A percentile compares a stretch with the other conserved stretches of the same genome.
These are phyloP conservation scores for Miscanthus sacchariflorus DNA, from an alignment of 202 grass and related monocot species.

Conservation along the genomic window DNA sequence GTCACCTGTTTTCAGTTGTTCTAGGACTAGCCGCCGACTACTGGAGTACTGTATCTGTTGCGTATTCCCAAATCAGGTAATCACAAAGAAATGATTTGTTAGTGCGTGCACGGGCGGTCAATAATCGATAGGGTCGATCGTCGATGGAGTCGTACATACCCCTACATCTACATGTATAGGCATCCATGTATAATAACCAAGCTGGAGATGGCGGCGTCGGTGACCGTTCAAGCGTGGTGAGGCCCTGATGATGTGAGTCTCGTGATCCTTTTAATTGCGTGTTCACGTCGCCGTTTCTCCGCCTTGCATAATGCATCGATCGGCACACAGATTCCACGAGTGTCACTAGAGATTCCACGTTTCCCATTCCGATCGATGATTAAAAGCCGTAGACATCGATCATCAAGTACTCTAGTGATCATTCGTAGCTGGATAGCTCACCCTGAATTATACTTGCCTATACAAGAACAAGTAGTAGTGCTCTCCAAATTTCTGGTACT, in stretches of 20 bases:
- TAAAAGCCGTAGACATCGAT: not conserved
- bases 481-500: no score
- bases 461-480: no score
- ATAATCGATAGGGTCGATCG: slow-evolving; percentile 10
- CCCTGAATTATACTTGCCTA: not conserved
- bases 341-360: not conserved
- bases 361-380: no score
- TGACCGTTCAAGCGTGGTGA: not conserved
- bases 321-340: not conserved
- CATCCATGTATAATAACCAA: not conserved
- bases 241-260: not conserved
- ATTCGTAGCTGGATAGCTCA: not conserved
- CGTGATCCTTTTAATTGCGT: not conserved
- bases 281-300: not conserved
- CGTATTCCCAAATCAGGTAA: not conserved
- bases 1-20: not conserved
- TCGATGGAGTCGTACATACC: no score
- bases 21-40: no score
- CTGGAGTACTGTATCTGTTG: not conserved
- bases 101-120: not conserved
- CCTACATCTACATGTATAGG: no score
- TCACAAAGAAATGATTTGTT: not conserved
- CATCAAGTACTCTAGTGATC: not conserved
- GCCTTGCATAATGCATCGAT: not conserved
- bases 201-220: not conserved